Base-by-base conservation (phyloP, 2,329 filamentous ascomycete species). In the Fusarium bulbicola region DNA sequence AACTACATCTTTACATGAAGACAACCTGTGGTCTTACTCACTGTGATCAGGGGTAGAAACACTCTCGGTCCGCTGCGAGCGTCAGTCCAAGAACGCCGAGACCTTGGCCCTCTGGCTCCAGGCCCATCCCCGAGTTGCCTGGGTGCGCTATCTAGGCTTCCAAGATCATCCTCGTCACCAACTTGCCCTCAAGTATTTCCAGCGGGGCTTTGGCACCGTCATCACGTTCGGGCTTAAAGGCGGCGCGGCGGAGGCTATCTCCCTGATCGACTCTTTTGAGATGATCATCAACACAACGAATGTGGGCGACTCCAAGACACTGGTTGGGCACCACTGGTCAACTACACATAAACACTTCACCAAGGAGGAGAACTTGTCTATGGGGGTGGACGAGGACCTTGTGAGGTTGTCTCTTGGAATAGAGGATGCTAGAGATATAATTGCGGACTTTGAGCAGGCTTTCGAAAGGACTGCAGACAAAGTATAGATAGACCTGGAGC, bases 401-500 rank as follows among this genome's bases (percentile, higher is more conserved):
- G 26, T 56, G 37, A n/a, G 52, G 20, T 32, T 56, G 3, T 56
- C 37, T 16, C 36, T 40, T n/a, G 37, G 37, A 16, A 56, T 56
- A 28, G 52, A 56, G 15, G 52, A 42, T 56, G 37, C 36, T 1
- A 56, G 52, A 37, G 52, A 56, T 32, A 30, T 56, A 14, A 42
- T 56, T n/a, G 52, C 37, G 26, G 52, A 56, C 52, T 42, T 42
- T n/a, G 52, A 56, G 13, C 52, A 56, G 52, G 52, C 52, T n/a
- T 56, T 56, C 16, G 37, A 56, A 40, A 56, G 20, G 7, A 42
- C 16, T 32, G 21, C 1, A 28, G 24, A 9, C 18, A 46, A 46
- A 21, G 1, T 11, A 20, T 16, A 40, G 20, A n/a, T 39, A 13
- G 8, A 5, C 0, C 24, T 40, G 7, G 6, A 32, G 26, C 10